Evolutionary conservation across 2,329 filamentous ascomycete species (phyloP).

Genomic region (Gaeumannomyces sp.): DNA sequence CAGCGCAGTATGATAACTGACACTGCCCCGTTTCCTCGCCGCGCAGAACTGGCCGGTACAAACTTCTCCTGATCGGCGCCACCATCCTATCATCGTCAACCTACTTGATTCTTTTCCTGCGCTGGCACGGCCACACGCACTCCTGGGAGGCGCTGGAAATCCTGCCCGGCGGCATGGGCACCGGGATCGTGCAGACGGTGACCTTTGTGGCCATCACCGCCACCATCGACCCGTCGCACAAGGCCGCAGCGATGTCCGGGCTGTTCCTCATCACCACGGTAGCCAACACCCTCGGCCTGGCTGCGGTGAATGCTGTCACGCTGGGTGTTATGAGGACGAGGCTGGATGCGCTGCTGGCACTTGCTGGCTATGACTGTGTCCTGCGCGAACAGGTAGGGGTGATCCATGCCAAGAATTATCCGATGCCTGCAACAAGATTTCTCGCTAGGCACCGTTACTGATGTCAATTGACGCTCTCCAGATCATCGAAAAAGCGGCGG

Average conservation of each 20-base stretch:
- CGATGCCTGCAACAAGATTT: background rate
- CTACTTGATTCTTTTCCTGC: slow-evolving; percentile 46
- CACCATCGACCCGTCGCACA: slow-evolving; percentile 29
- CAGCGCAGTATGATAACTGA: background rate
- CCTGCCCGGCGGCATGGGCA: slow-evolving; percentile 42
- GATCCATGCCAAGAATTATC: too few species aligned
- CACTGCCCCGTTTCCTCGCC: background rate
- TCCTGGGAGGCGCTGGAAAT: slow-evolving; percentile 53
- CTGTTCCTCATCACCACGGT: slow-evolving; percentile 33
- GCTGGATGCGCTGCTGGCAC: slow-evolving; percentile 17
- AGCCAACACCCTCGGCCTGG: slow-evolving; percentile 32
- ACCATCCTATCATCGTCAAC: slow-evolving; percentile 41
- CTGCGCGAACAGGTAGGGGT: slow-evolving; percentile 18
- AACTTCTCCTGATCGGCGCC: slow-evolving; percentile 43
- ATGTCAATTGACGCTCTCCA: background rate
- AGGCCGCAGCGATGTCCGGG: slow-evolving; percentile 35
- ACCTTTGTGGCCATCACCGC: slow-evolving; percentile 37
- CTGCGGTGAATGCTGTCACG: slow-evolving; percentile 30
- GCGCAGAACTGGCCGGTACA: slow-evolving; percentile 53
- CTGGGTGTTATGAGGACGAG: slow-evolving; percentile 19
- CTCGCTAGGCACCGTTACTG: background rate
- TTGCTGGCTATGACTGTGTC: slow-evolving; percentile 17
- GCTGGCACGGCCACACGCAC: slow-evolving; percentile 55
- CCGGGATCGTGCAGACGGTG: slow-evolving; percentile 33
- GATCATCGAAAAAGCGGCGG: slow-evolving; percentile 13